Conservation (phyloP, 352 stramenopile genomes). For the Globisporangium middletonii region DNA sequence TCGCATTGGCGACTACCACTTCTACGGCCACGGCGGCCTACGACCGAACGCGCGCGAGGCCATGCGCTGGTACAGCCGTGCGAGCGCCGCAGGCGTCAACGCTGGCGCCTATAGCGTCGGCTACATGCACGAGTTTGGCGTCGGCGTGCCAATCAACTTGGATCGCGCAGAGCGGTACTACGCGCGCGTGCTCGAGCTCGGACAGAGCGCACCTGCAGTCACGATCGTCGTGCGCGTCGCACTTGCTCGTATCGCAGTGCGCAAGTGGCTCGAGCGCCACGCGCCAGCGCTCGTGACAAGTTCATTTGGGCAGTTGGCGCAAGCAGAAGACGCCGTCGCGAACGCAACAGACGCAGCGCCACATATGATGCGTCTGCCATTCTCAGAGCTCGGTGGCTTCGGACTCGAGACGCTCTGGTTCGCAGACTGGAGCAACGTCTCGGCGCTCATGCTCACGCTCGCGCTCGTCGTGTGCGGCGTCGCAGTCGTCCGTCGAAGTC, state of each 20-base stretch:
- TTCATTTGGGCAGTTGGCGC: slow-evolving; percentile 3
- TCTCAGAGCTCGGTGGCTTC: slow-evolving; percentile 7
- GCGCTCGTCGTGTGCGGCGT: slow-evolving; percentile 2
- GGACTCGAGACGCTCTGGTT: slow-evolving; percentile 6
- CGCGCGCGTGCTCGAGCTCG: slow-evolving; percentile 42
- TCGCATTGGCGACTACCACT: slow-evolving; percentile 72
- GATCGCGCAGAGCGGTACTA: slow-evolving; percentile 63
- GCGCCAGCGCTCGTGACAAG: slow-evolving; percentile 13
- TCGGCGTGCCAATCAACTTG: slow-evolving; percentile 41
- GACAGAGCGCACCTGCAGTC: slow-evolving; percentile 19
- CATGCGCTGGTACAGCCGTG: slow-evolving; percentile 64
- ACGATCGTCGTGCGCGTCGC: slow-evolving; percentile 33
- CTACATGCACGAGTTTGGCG: slow-evolving; percentile 65
- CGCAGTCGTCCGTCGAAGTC: not conserved
- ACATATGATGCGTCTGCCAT: not conserved
- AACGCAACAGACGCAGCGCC: not conserved
- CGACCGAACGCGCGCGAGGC: slow-evolving; percentile 23
- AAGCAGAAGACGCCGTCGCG: not conserved
- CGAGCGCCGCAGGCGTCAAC: slow-evolving; percentile 49
- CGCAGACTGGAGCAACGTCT: not conserved
- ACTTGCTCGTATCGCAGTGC: slow-evolving; percentile 24
- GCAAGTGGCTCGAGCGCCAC: slow-evolving; percentile 24
- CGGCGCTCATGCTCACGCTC: not conserved
- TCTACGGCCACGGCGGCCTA: slow-evolving; percentile 55
- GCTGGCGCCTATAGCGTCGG: slow-evolving; percentile 69